These are phyloP conservation scores for Stachybotrys chlorohalonatus DNA, from an alignment of 2,329 filamentous ascomycete species.

Conservation along the genomic window DNA sequence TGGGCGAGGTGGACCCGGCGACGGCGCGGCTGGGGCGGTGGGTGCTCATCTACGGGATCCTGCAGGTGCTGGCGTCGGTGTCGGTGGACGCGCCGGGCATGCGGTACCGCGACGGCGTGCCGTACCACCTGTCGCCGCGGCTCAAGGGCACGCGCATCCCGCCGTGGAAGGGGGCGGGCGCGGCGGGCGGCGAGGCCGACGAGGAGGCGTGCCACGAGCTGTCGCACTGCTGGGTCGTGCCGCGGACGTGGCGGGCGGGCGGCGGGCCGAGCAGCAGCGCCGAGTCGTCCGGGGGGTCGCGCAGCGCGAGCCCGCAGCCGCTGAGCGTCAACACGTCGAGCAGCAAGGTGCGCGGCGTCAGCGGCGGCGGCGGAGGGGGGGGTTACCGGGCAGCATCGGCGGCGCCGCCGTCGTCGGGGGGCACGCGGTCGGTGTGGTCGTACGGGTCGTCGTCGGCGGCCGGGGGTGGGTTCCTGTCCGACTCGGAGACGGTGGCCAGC, in stretches of 20 bases:
- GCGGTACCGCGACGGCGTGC: slow-evolving; percentile 40
- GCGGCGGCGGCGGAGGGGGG: neutral
- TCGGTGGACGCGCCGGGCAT: slow-evolving; percentile 47
- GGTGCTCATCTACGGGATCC: slow-evolving; percentile 50
- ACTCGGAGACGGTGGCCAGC: neutral
- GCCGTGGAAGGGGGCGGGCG: slow-evolving; percentile 36
- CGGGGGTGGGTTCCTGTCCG: neutral
- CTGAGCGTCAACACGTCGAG: neutral
- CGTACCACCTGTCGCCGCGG: slow-evolving; percentile 48
- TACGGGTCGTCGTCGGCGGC: neutral
- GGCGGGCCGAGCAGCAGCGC: slow-evolving; percentile 21
- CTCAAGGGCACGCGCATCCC: slow-evolving; percentile 33
- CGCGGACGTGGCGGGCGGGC: slow-evolving; percentile 13
- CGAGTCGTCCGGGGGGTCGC: neutral
- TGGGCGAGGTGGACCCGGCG: slow-evolving; percentile 42
- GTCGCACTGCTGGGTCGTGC: slow-evolving; percentile 42
- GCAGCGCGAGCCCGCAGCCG: slow-evolving; percentile 4
- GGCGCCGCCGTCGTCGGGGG: neutral
- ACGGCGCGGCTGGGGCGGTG: slow-evolving; percentile 50
- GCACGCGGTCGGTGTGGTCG: neutral
- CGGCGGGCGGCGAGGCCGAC: slow-evolving; percentile 2
- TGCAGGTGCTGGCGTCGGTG: slow-evolving; percentile 51
- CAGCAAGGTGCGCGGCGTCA: neutral
- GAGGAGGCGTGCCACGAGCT: slow-evolving; percentile 37
- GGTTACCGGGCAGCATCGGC: neutral